Percentiles rank a stretch among this genome's conserved stretches.
Evolutionary conservation across 2,329 filamentous ascomycete genomes (phyloP).

Genomic region (Claviceps digitariae): DNA sequence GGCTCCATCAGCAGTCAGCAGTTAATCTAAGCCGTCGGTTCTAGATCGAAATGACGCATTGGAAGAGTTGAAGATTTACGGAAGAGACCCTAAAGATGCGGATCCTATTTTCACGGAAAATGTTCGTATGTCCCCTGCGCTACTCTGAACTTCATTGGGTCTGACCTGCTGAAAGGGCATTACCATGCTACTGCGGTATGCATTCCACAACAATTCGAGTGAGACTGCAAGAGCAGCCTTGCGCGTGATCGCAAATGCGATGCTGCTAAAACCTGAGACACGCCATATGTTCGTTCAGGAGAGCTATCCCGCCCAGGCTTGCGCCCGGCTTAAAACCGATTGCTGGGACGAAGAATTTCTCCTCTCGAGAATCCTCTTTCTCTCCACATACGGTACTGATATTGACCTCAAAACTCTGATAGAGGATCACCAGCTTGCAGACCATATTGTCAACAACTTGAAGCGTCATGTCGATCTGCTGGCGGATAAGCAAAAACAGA

Average conservation of each 20-base stretch:
- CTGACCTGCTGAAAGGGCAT: constrained; percentile 48
- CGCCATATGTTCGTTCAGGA: constrained; percentile 22
- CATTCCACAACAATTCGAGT: constrained; percentile 51
- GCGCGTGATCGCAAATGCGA: constrained; percentile 68
- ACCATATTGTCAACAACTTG: constrained; percentile 57
- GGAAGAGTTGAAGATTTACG: constrained; percentile 52
- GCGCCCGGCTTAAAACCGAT: constrained; percentile 57
- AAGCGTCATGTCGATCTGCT: constrained; percentile 47
- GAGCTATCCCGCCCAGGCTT: constrained; percentile 48
- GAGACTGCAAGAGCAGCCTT: constrained; percentile 62
- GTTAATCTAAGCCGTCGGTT: not conserved
- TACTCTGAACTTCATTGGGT: not conserved
- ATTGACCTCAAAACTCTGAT: constrained; percentile 35
- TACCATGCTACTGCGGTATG: constrained; percentile 55
- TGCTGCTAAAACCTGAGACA: constrained; percentile 40
- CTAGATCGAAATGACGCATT: constrained; percentile 49
- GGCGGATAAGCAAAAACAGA: constrained; percentile 17
- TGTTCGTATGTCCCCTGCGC: constrained; percentile 30
- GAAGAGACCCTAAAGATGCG: constrained; percentile 57
- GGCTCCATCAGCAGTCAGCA: not conserved
- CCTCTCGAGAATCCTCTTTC: constrained; percentile 30
- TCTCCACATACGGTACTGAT: constrained; percentile 35
- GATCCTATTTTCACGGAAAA: constrained; percentile 74
- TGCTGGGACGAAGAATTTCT: constrained; percentile 79
- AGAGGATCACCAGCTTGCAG: constrained; percentile 25